Base-by-base conservation (phyloP, 2,329 filamentous ascomycete species). In the Aspergillus caelatus region DNA sequence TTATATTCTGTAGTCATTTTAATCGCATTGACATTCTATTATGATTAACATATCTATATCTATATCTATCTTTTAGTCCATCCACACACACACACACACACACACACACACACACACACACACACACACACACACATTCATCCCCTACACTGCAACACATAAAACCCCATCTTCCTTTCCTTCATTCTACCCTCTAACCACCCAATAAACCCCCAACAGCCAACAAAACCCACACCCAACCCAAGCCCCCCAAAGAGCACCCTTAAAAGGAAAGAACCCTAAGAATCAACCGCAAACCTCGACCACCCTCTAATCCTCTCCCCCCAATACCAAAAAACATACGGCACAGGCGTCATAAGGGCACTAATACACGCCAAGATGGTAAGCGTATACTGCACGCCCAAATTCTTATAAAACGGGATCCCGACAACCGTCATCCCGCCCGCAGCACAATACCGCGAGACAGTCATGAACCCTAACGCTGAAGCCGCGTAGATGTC, bases 401-500 rank as follows among this genome's bases (percentile, higher is more conserved):
- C 80, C 61, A 82, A 67, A 61, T 78, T 78, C 46, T 72, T 62
- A 62, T 82, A 83, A 39, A 81, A 75, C 10, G 79, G 75, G 46
- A 75, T 72, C 0, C 72, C 73, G 8, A 72, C 76, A 30, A 76
- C 69, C 0, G 74, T 72, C 75, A 82, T 78, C 0, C 74, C 80
- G 1, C 80, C 79, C 1, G 77, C 76, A 12, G 72, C 74, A 23
- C 74, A 69, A 60, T 82, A 82, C 3, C 82, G 75, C 2, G 76
- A 76, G 6, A 83, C 72, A 0, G 81, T 81, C 46, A 81, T 73
- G 53, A 80, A 75, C 0, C 80, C 80, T 30, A 85, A 72, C 0
- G 82, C 84, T 4, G 77, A 80, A 1, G 83, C 85, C 0, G 84
- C 80, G 65, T 85, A 85, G 9, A 78, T 78, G 50, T 83, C 82